Percentiles rank a stretch among this genome's conserved stretches.
Conservation (phyloP, 1,284 basidiomycete species). For the Leucoagaricus sp. region DNA sequence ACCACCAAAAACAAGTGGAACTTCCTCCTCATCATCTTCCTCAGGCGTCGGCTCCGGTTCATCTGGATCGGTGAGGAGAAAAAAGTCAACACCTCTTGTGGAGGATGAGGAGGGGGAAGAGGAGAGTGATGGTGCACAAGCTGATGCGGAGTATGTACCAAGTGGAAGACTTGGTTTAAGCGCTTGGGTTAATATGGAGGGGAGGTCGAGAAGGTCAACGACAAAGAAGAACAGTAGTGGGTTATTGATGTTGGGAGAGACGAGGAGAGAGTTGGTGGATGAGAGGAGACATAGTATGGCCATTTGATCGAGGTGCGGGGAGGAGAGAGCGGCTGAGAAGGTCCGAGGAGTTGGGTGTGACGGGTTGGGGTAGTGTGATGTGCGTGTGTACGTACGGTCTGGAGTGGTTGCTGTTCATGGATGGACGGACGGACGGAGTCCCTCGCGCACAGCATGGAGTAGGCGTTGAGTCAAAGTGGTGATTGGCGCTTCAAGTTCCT, state of each 20-base stretch:
- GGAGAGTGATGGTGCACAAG: slow-evolving; percentile 63
- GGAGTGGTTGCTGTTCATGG: too few species aligned
- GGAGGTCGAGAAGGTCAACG: slow-evolving; percentile 48
- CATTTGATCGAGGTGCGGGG: slow-evolving; percentile 21
- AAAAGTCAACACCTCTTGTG: slow-evolving; percentile 51
- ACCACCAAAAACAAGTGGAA: slow-evolving; percentile 24
- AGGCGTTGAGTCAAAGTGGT: too few species aligned
- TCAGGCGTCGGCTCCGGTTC: slow-evolving; percentile 25
- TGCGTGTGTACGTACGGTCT: too few species aligned
- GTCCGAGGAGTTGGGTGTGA: too few species aligned
- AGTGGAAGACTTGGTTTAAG: slow-evolving; percentile 23
- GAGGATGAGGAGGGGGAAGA: slow-evolving; percentile 59
- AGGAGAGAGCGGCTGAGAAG: background rate
- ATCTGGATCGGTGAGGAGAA: slow-evolving; percentile 40
- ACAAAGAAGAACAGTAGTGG: slow-evolving; percentile 27
- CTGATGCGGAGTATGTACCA: slow-evolving; percentile 59
- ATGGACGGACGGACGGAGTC: too few species aligned
- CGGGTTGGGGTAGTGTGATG: background rate
- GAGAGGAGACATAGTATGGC: slow-evolving; percentile 42
- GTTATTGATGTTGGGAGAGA: slow-evolving; percentile 12
- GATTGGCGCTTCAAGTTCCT: too few species aligned
- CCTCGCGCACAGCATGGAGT: too few species aligned
- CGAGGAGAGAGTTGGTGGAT: slow-evolving; percentile 24
- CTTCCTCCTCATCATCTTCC: slow-evolving; percentile 28
- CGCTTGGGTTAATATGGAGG: slow-evolving; percentile 59